Base-by-base conservation (phyloP, 768 basidiomycete genomes). In the Russula vinacea region DNA sequence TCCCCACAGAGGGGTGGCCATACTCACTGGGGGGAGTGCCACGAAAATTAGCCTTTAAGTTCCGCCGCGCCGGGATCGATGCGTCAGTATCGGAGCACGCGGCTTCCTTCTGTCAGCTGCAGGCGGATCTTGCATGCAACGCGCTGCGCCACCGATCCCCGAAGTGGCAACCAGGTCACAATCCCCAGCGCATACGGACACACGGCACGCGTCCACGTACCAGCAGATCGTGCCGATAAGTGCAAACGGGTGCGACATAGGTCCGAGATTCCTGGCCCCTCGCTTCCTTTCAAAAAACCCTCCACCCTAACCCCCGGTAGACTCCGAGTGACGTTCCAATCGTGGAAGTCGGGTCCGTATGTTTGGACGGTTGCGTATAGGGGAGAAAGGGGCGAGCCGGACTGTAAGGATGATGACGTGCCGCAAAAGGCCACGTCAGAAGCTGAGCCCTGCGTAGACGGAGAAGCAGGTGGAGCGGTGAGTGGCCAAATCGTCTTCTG, bases 391-490 rank as follows among this genome's bases (percentile, higher is more conserved):
- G 51, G 8, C 29, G 3, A 35, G 19, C 4, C 32, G 52, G n/a
- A 32, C 9, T 42, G 45, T 53, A 40, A 26, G 44, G 59, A 45
- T 54, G 29, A 62, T 56, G 60, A 65, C 64, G 61, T 50, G 61
- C 64, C 58, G 22, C 39, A 45, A 26, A n/a, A 29, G 52, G 62
- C 62, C 58, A 64, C 47, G 64, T 67, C 64, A 67, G 64, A 67
- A 67, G 64, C 64, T 67, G 40, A 67, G 22, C 64, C 64, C 35
- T 66, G 64, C 26, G 39, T 37, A 32, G 64, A 56, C 42, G 58
- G 58, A 56, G 58, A 59, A 64, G 58, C 26, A 33, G 53, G 40
- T 32, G 64, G 39, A 9, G 58, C 63, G 11, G 37, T 32, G 29
- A 67, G 44, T 24, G 53, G 32, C 66, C 66, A 67, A n/a, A 67